phyloP scores from a whole-genome alignment of 208 protist species.

The Trypanosoma platydactyli region DNA sequence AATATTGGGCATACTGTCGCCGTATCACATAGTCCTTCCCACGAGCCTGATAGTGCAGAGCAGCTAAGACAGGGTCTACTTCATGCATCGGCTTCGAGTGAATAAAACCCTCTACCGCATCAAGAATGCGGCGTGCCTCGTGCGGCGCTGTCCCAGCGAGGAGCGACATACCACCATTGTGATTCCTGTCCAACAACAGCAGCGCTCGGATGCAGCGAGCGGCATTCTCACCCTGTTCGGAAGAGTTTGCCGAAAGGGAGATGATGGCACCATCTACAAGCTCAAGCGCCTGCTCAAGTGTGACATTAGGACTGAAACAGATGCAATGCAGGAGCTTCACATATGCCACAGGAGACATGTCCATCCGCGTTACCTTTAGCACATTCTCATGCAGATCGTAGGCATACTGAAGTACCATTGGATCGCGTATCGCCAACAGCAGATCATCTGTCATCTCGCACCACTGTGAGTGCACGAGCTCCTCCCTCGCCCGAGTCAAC shows the following conservation, averaged over 20 bases:
- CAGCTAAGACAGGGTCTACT: conserved; percentile 78
- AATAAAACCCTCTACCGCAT: conserved; percentile 68
- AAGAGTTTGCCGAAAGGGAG: conserved; percentile 40
- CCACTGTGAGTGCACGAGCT: conserved; percentile 62
- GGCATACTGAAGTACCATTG: conserved; percentile 52
- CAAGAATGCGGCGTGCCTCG: conserved; percentile 73
- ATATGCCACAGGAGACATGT: conserved; percentile 86
- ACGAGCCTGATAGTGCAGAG: conserved; percentile 69
- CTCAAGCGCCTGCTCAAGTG: conserved; percentile 58
- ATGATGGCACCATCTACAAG: conserved; percentile 64
- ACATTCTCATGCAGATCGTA: conserved; percentile 81
- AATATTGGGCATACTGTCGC: conserved; percentile 76
- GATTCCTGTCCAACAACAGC: conserved; percentile 62
- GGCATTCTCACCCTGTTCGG: conserved; percentile 59
- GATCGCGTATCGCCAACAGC: conserved; percentile 62
- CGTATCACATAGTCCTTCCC: conserved; percentile 87
- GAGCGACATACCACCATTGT: conserved; percentile 24
- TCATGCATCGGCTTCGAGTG: conserved; percentile 81
- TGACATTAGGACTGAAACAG: conserved; percentile 70
- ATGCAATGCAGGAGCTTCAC: conserved; percentile 79
- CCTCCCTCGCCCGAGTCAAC: conserved; percentile 34
- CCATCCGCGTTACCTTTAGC: conserved; percentile 57
- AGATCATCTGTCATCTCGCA: conserved; percentile 74
- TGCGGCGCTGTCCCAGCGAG: conserved; percentile 46
- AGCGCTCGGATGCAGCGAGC: conserved; percentile 82